Evolutionary conservation across 2,329 filamentous ascomycete genomes (phyloP), one percentile per base, ranked within the genome.

Genomic region (Aspergillus piperis): DNA sequence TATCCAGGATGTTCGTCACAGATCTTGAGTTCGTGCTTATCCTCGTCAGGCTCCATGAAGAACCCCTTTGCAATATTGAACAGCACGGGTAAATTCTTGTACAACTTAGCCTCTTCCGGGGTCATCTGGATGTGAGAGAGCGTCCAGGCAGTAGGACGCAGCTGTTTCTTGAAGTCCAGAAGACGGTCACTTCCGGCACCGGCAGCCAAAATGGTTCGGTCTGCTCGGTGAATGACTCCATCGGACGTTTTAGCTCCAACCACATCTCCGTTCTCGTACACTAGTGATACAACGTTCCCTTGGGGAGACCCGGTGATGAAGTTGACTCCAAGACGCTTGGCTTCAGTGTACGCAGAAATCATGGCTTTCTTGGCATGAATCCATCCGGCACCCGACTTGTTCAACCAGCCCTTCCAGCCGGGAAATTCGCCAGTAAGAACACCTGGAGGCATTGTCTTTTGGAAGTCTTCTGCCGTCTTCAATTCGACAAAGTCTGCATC

Each of bases 1-100:
- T 85, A 86, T 3, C 83, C 83, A 0, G 83, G 83, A 60, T 85
- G 83, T 64, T 86, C 83, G 62, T 86, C 83, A 57, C 73, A 75
- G 41, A 77, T 73, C 58, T 77, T 77, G 2, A 77, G 68, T 62
- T 77, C 63, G 71, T 73, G 64, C 74, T 70, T 71, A 8, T 77
- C 71, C 44, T 71, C 70, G 67, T 84, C 57, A 73, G 76, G 55
- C 58, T 82, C 80, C 68, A 83, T 82, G 70, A 82, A 82, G 70
- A 82, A 83, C 1, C 81, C 81, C 30, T 77, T 70, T 5, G 79
- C 78, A 47, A 80, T 75, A 38, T 83, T 78, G 64, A 82, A 82
- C 1, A 82, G 70, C 0, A 85, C 81, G 0, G 83, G 83, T 0
- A 85, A 68, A 21, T 81, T 70, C 51, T 73, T 79, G 63, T 82